Conservation (phyloP, 2,329 filamentous ascomycete species). For the Fusarium sp. region DNA sequence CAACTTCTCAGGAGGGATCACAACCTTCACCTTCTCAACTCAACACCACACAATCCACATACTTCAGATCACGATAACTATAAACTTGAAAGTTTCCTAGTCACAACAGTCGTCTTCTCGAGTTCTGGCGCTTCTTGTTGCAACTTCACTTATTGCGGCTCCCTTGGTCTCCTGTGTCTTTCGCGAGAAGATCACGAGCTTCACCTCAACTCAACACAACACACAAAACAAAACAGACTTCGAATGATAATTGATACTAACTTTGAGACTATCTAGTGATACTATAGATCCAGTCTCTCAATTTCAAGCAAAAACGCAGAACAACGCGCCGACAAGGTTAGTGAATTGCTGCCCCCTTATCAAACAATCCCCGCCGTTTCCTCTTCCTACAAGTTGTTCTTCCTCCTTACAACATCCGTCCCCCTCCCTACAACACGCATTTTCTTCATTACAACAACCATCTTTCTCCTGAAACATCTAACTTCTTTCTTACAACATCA, state of each 20-base stretch:
- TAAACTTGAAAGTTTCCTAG: accelerated
- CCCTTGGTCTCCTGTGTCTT: not conserved
- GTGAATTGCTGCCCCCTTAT: not conserved
- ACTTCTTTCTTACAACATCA: not conserved
- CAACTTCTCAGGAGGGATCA: not conserved
- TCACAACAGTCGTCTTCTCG: not conserved
- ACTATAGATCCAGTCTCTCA: not conserved
- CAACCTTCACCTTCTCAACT: not conserved
- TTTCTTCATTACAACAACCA: not conserved
- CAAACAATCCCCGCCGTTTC: not conserved
- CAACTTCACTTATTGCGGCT: not conserved
- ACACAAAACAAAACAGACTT: not conserved
- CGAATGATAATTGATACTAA: not conserved
- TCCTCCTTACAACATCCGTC: not conserved
- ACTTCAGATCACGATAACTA: not conserved
- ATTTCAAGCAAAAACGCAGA: not conserved
- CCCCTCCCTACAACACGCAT: not conserved
- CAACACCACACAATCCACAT: not conserved
- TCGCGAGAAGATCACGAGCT: not conserved
- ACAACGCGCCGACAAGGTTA: conserved; percentile 5
- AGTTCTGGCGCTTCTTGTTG: not conserved
- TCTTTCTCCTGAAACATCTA: not conserved
- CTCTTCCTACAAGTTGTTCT: not conserved
- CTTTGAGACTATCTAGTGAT: not conserved
- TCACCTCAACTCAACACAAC: not conserved